Base-by-base conservation (phyloP, 139 green algal species). In the Ostreobium quekettii region DNA sequence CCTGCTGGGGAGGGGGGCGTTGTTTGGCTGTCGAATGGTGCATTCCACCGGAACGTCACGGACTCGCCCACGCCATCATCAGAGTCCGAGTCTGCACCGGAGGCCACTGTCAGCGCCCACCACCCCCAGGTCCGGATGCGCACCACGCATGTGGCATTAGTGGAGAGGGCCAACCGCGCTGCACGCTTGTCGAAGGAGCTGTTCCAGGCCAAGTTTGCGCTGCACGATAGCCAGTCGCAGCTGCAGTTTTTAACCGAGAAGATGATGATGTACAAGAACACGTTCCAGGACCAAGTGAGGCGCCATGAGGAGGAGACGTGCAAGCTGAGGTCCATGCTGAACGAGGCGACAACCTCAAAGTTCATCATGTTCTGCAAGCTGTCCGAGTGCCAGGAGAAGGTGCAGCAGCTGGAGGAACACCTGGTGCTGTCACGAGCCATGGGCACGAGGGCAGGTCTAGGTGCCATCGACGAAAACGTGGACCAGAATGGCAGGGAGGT, bases 311-410 rank as follows among this genome's bases (percentile, higher is more conserved):
- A 53, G 42, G 42, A 11, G 42, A 19, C 42, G 42, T 11, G 15
- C 42, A 53, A 53, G 42, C 42, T 26, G 15, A 19, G 19, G 19
- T 11, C 42, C 19, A 19, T 26, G 19, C 42, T 53, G 42, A 53
- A 53, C 42, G 19, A 53, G 42, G 42, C 42, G 19, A 53, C 42
- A 11, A 26, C 42, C 11, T 53, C 42, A 19, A 26, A 53, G 11
- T 53, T 53, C 42, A 53, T 53, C 42, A 53, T 53, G 42, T 53
- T 53, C 42, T 53, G 42, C 19, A 11, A 19, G 42, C 42, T 53
- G 11, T 19, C 11, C 11, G 19, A 53, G 42, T 53, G 15, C 15
- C 42, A 53, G 42, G 42, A 11, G 42, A 53, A 19, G 42, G 42
- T 53, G 15, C 11, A 11, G 19, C 15, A 53, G 19, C 42, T 53